These are phyloP conservation scores for Pseudomassariella vexata DNA, from an alignment of 2,329 filamentous ascomycete species.

Conservation along the genomic window DNA sequence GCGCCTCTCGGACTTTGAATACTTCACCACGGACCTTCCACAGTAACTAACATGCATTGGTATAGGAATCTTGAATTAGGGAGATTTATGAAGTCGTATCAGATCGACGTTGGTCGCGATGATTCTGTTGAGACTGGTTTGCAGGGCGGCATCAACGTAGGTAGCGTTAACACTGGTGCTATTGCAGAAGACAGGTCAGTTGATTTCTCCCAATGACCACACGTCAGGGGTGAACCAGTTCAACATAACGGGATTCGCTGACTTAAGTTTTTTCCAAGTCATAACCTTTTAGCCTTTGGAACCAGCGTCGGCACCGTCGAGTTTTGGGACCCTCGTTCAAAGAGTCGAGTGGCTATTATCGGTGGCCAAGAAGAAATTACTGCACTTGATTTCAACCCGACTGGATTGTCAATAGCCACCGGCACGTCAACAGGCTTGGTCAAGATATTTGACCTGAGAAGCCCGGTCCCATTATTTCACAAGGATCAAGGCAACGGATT, in stretches of 20 bases:
- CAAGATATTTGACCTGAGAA: conserved; percentile 86
- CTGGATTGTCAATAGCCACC: conserved; percentile 77
- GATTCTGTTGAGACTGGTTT: conserved; percentile 68
- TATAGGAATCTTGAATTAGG: conserved; percentile 88
- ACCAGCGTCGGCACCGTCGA: conserved; percentile 94
- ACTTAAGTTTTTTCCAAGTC: no score
- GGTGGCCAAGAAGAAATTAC: conserved; percentile 70
- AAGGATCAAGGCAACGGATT: conserved; percentile 97
- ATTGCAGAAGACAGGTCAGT: conserved; percentile 83
- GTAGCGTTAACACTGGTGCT: conserved; percentile 80
- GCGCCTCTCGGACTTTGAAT: no score
- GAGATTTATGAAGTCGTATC: conserved; percentile 90
- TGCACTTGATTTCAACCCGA: conserved; percentile 77
- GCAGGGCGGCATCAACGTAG: conserved; percentile 80
- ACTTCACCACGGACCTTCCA: no score
- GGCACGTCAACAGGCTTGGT: conserved; percentile 86
- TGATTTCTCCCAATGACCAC: no score
- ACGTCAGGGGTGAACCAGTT: no score
- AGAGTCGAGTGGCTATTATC: conserved; percentile 73
- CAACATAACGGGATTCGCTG: no score
- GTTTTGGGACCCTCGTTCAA: conserved; percentile 88
- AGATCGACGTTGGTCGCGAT: conserved; percentile 83
- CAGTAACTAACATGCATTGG: no score
- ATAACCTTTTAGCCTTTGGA: conserved; percentile 88
- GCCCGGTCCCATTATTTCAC: conserved; percentile 75